Base-by-base conservation (phyloP, 129 eudicot genomes). In the Saussurea involucrata region DNA sequence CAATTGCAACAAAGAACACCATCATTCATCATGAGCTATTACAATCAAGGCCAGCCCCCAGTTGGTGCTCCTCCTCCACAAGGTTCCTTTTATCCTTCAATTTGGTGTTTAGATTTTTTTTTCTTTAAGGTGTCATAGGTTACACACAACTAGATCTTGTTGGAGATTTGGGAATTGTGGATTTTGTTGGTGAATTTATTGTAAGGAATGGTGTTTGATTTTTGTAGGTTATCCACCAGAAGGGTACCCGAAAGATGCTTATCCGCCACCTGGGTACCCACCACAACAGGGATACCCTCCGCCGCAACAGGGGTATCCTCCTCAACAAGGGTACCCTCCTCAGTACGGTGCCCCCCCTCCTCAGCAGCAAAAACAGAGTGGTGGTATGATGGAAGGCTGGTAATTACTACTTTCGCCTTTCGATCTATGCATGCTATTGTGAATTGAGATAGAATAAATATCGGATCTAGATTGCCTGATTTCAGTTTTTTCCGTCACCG, bases 11-110 rank as follows among this genome's bases (percentile, higher is more conserved):
- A 44, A 60, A 18, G 17, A 42, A 0, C 65, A 36, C 7, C 66
- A 64, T 58, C 69, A 80, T 28, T 58, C 69, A 80, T 28, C 87
- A 92, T 92, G 98, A 92, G 96, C 80, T 88, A 92, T 37, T 90
- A 90, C 92, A 86, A 88, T 73, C 98, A 92, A 79, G 78, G 85
- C 66, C 89, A 86, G 36, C 90, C 98, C 11, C 96, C 93, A 3
- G 94, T 88, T 9, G 98, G 96, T 55, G 88, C 84, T 13, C 96
- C 98, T 24, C 94, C 98, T 18, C 88, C 95, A 5, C 97, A 89
- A 89, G 97, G 97, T 86, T 15, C 28, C 27, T 32, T 21, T 27
- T 12, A 3, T 71, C 42, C 0, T 4, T 66, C 66, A 44, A 21
- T 76, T 64, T 37, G 25, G 18, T 15, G 28, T 80, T 22, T 28